Evolutionary conservation across 768 basidiomycete genomes (phyloP).

Genomic region (Cystofilobasidium bisporidii): DNA sequence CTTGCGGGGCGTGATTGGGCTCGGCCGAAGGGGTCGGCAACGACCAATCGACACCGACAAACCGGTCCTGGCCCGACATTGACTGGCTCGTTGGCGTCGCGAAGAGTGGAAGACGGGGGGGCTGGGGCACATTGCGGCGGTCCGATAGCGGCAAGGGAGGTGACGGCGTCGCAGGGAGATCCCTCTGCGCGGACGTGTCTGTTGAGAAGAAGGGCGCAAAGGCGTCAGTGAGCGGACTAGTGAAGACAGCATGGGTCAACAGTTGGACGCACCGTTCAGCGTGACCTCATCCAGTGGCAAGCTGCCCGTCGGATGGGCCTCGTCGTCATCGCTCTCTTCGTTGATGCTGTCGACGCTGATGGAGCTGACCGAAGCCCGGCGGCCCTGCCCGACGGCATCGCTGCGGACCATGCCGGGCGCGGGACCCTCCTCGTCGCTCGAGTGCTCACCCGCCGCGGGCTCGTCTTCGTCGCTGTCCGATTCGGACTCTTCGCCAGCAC

Average conservation of each 20-base stretch:
- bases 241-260: too few species aligned
- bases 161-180: background rate
- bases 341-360: conserved; percentile 20
- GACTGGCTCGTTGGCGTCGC: background rate
- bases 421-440: background rate
- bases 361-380: conserved; percentile 6
- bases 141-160: conserved; percentile 12
- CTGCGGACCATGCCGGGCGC: too few species aligned
- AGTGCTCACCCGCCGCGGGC: background rate
- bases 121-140: conserved; percentile 8
- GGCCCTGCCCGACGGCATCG: background rate
- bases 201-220: background rate
- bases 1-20: conserved; percentile 2
- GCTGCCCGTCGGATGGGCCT: background rate
- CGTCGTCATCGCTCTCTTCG: conserved; percentile 17
- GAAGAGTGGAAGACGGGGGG: background rate
- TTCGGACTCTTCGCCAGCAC: conserved; percentile 3
- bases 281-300: background rate
- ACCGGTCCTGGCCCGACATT: conserved; percentile 14
- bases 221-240: background rate
- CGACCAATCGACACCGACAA: conserved; percentile 18
- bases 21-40: conserved; percentile 18
- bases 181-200: background rate
- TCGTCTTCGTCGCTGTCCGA: conserved; percentile 18
- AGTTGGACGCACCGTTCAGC: background rate